Evolutionary conservation across 495 filamentous ascomycete genomes (phyloP).

Genomic region (Talaromyces wortmannii): DNA sequence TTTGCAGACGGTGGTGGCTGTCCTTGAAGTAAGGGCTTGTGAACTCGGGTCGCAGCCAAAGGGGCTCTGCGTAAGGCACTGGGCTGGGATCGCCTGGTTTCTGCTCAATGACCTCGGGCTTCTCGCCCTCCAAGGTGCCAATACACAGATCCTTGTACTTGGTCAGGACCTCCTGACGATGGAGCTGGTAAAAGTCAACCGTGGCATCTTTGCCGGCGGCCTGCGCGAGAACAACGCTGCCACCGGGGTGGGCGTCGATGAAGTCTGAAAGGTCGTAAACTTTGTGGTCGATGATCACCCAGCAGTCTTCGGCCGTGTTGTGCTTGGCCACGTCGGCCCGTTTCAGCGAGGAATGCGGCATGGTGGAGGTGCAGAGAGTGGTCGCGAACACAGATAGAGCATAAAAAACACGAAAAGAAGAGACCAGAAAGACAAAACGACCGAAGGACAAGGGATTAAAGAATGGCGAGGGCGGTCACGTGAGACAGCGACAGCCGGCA

Average conservation of each 20-base stretch:
- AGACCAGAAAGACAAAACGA: not conserved
- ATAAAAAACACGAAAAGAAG: not conserved
- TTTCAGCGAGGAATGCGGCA: constrained; percentile 26
- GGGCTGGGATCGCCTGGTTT: constrained; percentile 61
- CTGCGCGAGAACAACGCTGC: constrained; percentile 44
- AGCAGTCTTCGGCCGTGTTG: constrained; percentile 46
- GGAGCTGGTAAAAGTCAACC: constrained; percentile 48
- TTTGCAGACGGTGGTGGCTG: constrained; percentile 62
- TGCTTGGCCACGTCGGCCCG: constrained; percentile 46
- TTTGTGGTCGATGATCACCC: constrained; percentile 53
- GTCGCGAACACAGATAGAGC: not conserved
- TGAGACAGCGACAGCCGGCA: not conserved
- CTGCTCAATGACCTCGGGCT: constrained; percentile 66
- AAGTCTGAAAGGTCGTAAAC: constrained; percentile 57
- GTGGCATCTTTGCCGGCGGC: constrained; percentile 53
- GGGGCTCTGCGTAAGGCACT: constrained; percentile 74
- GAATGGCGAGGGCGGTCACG: not conserved
- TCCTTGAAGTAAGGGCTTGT: constrained; percentile 80
- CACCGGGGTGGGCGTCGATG: constrained; percentile 54
- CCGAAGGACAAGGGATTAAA: no score
- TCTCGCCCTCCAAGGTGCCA: constrained; percentile 68
- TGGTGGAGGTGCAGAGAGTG: constrained; percentile 4
- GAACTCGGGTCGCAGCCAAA: constrained; percentile 75
- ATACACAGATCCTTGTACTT: constrained; percentile 73
- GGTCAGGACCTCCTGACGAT: constrained; percentile 58